These are phyloP conservation scores for Scutellaria baicalensis DNA, from an alignment of 257 asterid species.

Conservation along the genomic window DNA sequence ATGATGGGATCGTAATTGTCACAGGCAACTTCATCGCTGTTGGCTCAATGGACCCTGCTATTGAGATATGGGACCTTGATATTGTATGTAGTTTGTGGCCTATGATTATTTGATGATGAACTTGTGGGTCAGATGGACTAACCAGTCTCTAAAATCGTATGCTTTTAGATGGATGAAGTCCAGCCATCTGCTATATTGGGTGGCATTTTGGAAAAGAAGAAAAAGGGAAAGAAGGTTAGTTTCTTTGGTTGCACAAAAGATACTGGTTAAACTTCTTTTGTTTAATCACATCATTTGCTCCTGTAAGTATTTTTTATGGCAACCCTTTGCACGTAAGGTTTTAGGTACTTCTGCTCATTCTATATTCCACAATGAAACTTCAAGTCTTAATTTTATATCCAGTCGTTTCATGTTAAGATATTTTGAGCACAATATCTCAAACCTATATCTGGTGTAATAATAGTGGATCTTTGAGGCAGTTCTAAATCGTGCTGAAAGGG, in stretches of 20 bases:
- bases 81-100: constrained; percentile 40
- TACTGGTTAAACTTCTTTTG: neutral
- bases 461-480: neutral
- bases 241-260: neutral
- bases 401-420: neutral
- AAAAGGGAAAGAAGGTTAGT: constrained; percentile 67
- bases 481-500: neutral
- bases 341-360: neutral
- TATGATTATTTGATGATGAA: neutral
- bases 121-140: neutral
- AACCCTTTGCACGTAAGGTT: neutral
- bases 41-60: constrained; percentile 89
- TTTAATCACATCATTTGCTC: neutral
- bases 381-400: neutral
- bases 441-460: neutral
- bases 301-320: neutral
- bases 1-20: constrained; percentile 8
- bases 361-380: neutral
- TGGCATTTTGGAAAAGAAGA: constrained; percentile 69
- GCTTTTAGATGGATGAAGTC: constrained; percentile 77
- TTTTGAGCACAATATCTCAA: neutral
- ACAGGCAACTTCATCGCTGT: constrained; percentile 86
- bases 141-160: constrained; percentile 7
- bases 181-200: constrained; percentile 75
- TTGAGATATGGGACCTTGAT: constrained; percentile 97